phyloP scores from a whole-genome alignment of 2,329 filamentous ascomycete species.

The Coccinonectria pachysandricola region DNA sequence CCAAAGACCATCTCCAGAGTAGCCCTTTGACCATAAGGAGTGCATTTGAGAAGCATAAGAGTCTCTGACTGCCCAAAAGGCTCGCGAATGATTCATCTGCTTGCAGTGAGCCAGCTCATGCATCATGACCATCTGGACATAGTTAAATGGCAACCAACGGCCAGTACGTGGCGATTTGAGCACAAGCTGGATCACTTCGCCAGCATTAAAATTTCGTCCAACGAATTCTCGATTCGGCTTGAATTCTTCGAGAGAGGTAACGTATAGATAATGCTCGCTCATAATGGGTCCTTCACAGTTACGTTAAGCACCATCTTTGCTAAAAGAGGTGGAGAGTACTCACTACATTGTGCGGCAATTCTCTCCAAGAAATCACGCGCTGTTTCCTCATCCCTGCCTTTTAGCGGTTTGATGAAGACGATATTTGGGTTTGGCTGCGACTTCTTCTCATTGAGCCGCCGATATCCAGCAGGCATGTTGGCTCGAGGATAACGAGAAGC shows the following conservation, averaged over 20 bases:
- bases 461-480: conserved; percentile 52
- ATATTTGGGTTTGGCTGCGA: conserved; percentile 69
- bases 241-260: conserved; percentile 70
- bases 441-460: conserved; percentile 65
- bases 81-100: conserved; percentile 80
- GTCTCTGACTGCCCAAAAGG: conserved; percentile 74
- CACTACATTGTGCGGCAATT: conserved; percentile 70
- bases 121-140: conserved; percentile 94
- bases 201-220: conserved; percentile 83
- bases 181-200: conserved; percentile 78
- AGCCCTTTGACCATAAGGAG: conserved; percentile 56
- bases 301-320: conserved; percentile 1
- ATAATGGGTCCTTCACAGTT: conserved; percentile 50
- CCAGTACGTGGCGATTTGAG: conserved; percentile 55
- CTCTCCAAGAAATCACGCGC: conserved; percentile 64
- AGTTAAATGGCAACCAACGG: conserved; percentile 69
- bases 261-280: conserved; percentile 52
- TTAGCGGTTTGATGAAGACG: conserved; percentile 74
- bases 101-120: conserved; percentile 83
- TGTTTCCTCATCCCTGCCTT: conserved; percentile 49
- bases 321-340: conserved; percentile 11
- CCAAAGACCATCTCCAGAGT: conserved; percentile 78
- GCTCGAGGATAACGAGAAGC: too few species aligned
- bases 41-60: conserved; percentile 62
- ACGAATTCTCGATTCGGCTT: conserved; percentile 73